These are phyloP conservation scores for Rhodotorula paludigena DNA, from an alignment of 768 basidiomycete genomes.

Conservation along the genomic window DNA sequence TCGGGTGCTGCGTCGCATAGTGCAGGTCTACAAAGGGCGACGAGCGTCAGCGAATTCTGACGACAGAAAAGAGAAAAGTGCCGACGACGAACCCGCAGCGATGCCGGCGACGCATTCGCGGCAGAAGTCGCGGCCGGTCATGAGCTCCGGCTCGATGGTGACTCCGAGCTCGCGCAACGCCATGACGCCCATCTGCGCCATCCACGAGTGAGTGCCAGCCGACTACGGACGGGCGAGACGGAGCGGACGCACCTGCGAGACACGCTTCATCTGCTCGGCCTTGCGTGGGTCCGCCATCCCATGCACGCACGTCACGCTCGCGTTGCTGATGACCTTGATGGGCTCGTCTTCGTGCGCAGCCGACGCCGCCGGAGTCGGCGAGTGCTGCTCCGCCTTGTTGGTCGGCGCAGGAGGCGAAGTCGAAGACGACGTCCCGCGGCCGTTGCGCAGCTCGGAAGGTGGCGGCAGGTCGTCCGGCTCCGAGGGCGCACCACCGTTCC, in stretches of 20 bases:
- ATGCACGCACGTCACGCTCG: slow-evolving; percentile 62
- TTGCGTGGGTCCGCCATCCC: slow-evolving; percentile 60
- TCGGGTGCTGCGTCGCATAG: slow-evolving; percentile 11
- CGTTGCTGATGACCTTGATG: slow-evolving; percentile 42
- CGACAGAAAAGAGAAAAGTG: too few species aligned
- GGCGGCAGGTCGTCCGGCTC: not conserved
- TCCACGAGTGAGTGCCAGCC: not conserved
- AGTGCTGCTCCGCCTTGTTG: slow-evolving; percentile 43
- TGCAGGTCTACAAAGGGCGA: slow-evolving; percentile 6
- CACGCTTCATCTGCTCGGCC: slow-evolving; percentile 62
- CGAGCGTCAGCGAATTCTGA: not conserved
- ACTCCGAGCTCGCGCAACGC: slow-evolving; percentile 51
- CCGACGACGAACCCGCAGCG: slow-evolving; percentile 9
- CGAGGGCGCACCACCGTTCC: too few species aligned
- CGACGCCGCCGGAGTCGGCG: slow-evolving; percentile 39
- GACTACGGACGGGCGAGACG: too few species aligned
- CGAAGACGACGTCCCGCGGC: too few species aligned
- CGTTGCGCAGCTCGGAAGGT: too few species aligned
- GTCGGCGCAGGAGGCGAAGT: not conserved
- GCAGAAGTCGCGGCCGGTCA: slow-evolving; percentile 57
- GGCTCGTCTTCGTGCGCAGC: not conserved
- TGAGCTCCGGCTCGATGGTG: slow-evolving; percentile 54
- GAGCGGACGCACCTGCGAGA: slow-evolving; percentile 53
- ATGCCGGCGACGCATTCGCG: slow-evolving; percentile 55
- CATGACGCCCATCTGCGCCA: slow-evolving; percentile 40